phyloP scores from a whole-genome alignment of 768 basidiomycete species.

The Russula brevipes region DNA sequence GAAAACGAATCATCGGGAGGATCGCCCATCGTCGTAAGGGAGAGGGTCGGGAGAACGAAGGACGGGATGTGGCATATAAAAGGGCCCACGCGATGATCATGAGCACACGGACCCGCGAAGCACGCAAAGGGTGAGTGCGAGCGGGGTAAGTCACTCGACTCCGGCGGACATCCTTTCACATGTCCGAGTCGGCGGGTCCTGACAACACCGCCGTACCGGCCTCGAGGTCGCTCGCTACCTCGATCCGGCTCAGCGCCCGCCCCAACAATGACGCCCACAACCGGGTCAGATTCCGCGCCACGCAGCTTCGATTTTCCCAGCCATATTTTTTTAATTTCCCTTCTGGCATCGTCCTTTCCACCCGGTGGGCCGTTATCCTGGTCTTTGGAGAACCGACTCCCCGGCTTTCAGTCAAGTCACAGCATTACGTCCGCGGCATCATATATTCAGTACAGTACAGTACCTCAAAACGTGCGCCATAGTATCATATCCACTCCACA shows the following conservation, averaged over 20 bases:
- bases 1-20: constrained; percentile 35
- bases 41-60: constrained; percentile 4
- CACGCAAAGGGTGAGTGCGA: background rate
- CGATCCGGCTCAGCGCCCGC: background rate
- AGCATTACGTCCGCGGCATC: too few relatives aligned
- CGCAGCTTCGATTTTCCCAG: background rate
- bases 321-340: too few relatives aligned
- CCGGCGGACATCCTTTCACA: constrained; percentile 18
- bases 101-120: constrained; percentile 16
- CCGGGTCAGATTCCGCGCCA: constrained; percentile 1
- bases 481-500: too few relatives aligned
- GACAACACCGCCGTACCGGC: constrained; percentile 13
- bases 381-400: constrained; percentile 1
- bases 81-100: constrained; percentile 11
- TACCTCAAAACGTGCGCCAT: too few relatives aligned
- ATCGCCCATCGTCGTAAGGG: constrained; percentile 19
- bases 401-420: background rate
- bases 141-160: background rate
- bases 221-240: constrained; percentile 11
- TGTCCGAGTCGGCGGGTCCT: constrained; percentile 21
- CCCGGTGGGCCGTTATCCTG: background rate
- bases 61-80: constrained; percentile 23
- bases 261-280: background rate
- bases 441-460: too few relatives aligned
- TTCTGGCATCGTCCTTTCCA: background rate